A percentile compares a stretch with the other conserved stretches of the same genome.
Evolutionary conservation across 2,329 filamentous ascomycete species (phyloP).

Genomic region (Ophiostoma himal-ulmi): DNA sequence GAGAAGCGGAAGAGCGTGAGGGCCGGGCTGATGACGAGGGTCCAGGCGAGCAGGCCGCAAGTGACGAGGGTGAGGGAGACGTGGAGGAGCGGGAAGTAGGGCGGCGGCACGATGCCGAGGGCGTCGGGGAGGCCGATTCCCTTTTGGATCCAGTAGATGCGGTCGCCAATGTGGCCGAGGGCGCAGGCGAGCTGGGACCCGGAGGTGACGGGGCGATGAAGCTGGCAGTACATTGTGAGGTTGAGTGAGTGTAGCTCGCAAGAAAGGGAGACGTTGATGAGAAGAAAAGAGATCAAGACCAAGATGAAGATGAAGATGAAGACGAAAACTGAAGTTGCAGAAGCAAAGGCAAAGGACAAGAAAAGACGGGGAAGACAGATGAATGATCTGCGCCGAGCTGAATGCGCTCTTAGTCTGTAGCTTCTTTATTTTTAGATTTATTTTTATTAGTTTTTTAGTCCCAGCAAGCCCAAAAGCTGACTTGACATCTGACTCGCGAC

Average conservation of each 20-base stretch:
- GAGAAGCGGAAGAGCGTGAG: constrained; percentile 9
- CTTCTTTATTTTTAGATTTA: too few species aligned
- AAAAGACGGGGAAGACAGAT: background rate
- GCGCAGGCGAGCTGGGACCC: constrained; percentile 19
- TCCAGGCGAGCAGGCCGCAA: constrained; percentile 6
- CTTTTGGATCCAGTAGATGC: constrained; percentile 22
- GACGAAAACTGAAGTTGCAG: too few species aligned
- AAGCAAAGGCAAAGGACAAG: too few species aligned
- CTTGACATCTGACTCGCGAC: background rate
- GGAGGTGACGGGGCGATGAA: constrained; percentile 21
- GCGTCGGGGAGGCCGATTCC: constrained; percentile 20
- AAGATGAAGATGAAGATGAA: background rate
- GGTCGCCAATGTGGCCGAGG: constrained; percentile 21
- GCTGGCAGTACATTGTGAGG: constrained; percentile 21
- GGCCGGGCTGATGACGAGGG: constrained; percentile 8
- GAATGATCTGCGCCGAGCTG: background rate
- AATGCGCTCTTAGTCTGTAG: background rate
- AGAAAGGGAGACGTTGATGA: background rate
- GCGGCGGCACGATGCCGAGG: constrained; percentile 22
- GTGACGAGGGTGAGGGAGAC: constrained; percentile 19
- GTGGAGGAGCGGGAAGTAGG: constrained; percentile 23
- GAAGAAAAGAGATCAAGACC: background rate
- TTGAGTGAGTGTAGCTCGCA: background rate
- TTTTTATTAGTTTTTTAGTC: too few species aligned
- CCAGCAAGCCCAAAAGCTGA: too few species aligned